phyloP scores from a whole-genome alignment of 805 yeast genomes.

The Priceomyces haplophilus region DNA sequence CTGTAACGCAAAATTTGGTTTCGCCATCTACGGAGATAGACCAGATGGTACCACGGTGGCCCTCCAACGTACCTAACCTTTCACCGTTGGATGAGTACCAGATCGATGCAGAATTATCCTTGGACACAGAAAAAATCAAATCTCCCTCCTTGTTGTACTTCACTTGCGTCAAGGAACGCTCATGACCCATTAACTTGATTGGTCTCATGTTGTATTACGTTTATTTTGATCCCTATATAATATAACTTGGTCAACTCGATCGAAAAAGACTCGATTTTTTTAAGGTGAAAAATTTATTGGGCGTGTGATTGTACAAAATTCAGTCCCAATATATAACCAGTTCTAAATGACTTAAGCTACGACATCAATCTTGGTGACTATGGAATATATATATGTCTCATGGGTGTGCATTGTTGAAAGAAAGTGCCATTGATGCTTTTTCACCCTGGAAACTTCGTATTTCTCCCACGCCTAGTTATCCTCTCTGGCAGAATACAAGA shows the following conservation, averaged over 20 bases:
- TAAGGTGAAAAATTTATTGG: constrained; percentile 2
- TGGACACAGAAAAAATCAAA: constrained; percentile 83
- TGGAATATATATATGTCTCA: too few relatives aligned
- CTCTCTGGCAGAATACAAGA: too few relatives aligned
- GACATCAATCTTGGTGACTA: too few relatives aligned
- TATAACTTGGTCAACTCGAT: not conserved
- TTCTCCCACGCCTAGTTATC: too few relatives aligned
- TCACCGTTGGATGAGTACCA: constrained; percentile 98
- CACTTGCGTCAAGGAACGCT: constrained; percentile 95
- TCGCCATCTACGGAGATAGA: constrained; percentile 80
- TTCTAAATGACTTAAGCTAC: too few relatives aligned
- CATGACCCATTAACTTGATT: constrained; percentile 83
- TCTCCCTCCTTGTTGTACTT: constrained; percentile 96
- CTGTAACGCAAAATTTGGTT: constrained; percentile 74
- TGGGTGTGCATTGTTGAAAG: too few relatives aligned
- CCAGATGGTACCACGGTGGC: constrained; percentile 92
- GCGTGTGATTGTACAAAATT: constrained; percentile 2
- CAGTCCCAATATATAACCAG: too few relatives aligned
- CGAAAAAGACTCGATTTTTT: not conserved
- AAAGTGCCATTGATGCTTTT: too few relatives aligned
- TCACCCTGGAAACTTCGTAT: too few relatives aligned
- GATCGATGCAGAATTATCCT: constrained; percentile 83
- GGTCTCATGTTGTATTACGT: constrained; percentile 37
- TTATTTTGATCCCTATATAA: not conserved
- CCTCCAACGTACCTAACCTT: constrained; percentile 83